A percentile compares a stretch with the other conserved stretches of the same genome.
phyloP scores from a whole-genome alignment of 2,329 filamentous ascomycete genomes.

The Teratosphaeria destructans region DNA sequence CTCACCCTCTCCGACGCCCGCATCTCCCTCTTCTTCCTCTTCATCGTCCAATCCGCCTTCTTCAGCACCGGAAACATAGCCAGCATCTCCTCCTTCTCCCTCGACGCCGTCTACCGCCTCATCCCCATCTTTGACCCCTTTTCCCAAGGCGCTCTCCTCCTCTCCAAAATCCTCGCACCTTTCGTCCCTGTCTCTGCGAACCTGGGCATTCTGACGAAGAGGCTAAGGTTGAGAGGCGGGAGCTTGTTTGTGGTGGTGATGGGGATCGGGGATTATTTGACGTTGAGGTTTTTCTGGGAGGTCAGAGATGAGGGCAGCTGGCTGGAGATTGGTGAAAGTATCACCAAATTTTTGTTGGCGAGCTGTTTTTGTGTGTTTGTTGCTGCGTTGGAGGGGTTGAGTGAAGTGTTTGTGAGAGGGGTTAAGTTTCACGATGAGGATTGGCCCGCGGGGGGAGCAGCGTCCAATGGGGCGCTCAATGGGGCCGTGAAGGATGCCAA shows the following conservation, averaged over 20 bases:
- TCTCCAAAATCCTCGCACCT: constrained; percentile 84
- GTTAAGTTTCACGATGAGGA: constrained; percentile 49
- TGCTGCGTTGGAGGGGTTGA: constrained; percentile 73
- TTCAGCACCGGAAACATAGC: constrained; percentile 96
- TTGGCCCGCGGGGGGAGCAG: not conserved
- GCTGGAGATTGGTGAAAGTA: constrained; percentile 95
- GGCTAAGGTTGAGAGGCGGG: constrained; percentile 73
- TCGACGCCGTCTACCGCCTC: constrained; percentile 80
- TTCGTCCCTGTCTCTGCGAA: constrained; percentile 89
- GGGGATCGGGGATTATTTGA: constrained; percentile 81
- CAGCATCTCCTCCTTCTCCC: constrained; percentile 82
- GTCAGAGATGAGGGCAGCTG: constrained; percentile 94
- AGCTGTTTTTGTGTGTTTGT: constrained; percentile 86
- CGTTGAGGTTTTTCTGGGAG: constrained; percentile 94
- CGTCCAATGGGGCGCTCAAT: not conserved
- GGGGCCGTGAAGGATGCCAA: not conserved
- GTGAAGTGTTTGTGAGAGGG: constrained; percentile 70
- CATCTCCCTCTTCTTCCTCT: constrained; percentile 88
- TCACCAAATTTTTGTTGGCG: constrained; percentile 90
- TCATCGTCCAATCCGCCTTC: constrained; percentile 87
- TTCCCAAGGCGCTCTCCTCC: constrained; percentile 73
- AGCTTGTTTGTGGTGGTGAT: constrained; percentile 93
- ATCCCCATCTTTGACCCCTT: constrained; percentile 92
- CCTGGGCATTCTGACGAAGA: constrained; percentile 80
- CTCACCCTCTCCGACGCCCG: constrained; percentile 75